Conservation (phyloP, 148 eudicot genomes). For the Nyssa sinensis region DNA sequence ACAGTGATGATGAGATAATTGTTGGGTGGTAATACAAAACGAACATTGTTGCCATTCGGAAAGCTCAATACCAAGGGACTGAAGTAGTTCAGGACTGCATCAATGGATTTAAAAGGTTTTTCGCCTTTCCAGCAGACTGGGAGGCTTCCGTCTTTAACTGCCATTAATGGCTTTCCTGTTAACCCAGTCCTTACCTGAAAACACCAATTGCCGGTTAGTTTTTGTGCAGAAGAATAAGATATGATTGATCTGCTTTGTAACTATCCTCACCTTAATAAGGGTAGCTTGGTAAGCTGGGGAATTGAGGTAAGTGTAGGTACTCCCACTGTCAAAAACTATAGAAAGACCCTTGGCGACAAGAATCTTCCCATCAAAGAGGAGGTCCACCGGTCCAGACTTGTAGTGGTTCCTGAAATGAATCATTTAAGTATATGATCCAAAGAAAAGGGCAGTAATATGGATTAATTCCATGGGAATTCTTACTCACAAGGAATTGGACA, state of each 20-base stretch:
- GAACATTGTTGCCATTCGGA: slow-evolving; percentile 7
- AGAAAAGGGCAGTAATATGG: background rate
- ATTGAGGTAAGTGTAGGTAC: slow-evolving; percentile 29
- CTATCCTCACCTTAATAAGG: slow-evolving; percentile 15
- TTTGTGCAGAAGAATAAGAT: background rate
- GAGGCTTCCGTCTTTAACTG: slow-evolving; percentile 14
- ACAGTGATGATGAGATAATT: slow-evolving; percentile 22
- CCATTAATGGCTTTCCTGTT: slow-evolving; percentile 10
- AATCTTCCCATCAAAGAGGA: slow-evolving; percentile 10
- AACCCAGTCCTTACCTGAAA: slow-evolving; percentile 18
- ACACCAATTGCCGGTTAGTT: background rate
- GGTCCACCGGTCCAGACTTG: slow-evolving; percentile 19
- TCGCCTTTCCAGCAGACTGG: slow-evolving; percentile 25
- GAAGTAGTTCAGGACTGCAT: slow-evolving; percentile 18
- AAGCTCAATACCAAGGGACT: slow-evolving; percentile 22
- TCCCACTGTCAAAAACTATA: slow-evolving; percentile 25
- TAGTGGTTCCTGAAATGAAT: slow-evolving; percentile 20
- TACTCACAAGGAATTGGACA: slow-evolving; percentile 16
- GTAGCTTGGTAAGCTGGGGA: slow-evolving; percentile 18
- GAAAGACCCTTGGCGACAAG: slow-evolving; percentile 2
- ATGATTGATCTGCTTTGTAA: background rate
- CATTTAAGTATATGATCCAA: background rate
- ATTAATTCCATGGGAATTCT: background rate
- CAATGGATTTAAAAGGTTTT: slow-evolving; percentile 9
- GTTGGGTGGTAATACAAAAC: slow-evolving; percentile 14